Evolutionary conservation across 139 green algal species (phyloP), one percentile per base, ranked within the genome.

Genomic region (Micractinium sp.): DNA sequence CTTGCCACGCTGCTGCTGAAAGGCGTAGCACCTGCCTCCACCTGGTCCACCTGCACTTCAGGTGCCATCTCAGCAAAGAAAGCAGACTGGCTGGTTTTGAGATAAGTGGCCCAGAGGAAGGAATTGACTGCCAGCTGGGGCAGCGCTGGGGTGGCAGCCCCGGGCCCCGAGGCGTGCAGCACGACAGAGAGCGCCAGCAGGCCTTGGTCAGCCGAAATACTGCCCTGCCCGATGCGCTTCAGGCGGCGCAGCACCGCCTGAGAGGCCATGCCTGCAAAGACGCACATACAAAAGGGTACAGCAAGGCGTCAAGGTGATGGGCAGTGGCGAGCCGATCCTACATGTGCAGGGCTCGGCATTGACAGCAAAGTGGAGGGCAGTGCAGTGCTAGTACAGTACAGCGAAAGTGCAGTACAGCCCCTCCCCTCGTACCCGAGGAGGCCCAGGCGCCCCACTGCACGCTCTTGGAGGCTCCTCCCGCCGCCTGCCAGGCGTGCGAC

Each of bases 371-470:
- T 9, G 9, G 47, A 56, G 47, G 47, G 7, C 5, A 9, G 47
- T 5, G 47, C 47, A 56, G 7, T 56, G 47, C 47, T 9, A 56
- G 47, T 56, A 9, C 47, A 56, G 47, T 56, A 9, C 47, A 56
- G 47, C 47, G 9, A 56, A 56, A 56, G 47, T n/a, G 47, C 47
- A 56, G 47, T 56, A 9, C 5, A 5, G 47, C 47, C 47, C 9
- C 7, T 73, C 63, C 23, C 7, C 39, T 60, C n/a, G n/a, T 33
- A 81, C 85, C 88, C 19, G 89, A 92, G 29, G 87, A 91, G 25
- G 94, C 92, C 96, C 96, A 98, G 14, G 95, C 95, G 47, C 96
- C 96, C 95, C 95, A 98, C 91, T 98, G 96, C 60, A 97, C 88
- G 47, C 88, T 92, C 66, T 93, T 92, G 20, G 90, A 93, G 53